These are phyloP conservation scores for Plasmodium berghei DNA, from an alignment of 169 alveolate species.

Conservation along the genomic window DNA sequence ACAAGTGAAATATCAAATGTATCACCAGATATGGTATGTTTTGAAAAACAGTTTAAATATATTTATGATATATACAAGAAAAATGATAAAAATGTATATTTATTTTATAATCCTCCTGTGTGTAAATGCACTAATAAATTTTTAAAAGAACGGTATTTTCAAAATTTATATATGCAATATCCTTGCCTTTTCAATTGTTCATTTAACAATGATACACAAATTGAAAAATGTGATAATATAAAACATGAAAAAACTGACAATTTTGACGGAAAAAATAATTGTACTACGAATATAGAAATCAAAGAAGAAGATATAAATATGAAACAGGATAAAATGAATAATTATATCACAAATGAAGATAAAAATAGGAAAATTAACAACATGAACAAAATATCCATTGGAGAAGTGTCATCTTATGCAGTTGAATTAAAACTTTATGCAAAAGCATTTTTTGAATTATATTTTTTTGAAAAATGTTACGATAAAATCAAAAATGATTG, in stretches of 20 bases:
- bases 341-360: background rate
- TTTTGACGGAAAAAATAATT: background rate
- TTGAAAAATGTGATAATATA: background rate
- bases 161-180: conserved; percentile 15
- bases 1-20: conserved; percentile 55
- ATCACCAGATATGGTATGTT: conserved; percentile 59
- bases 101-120: conserved; percentile 74
- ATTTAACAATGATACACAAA: conserved; percentile 1
- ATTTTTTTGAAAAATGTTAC: conserved; percentile 9
- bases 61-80: conserved; percentile 74
- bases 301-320: background rate
- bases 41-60: conserved; percentile 74
- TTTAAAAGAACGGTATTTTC: conserved; percentile 46
- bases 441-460: conserved; percentile 67
- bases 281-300: background rate
- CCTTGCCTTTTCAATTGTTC: conserved; percentile 72
- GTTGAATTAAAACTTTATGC: conserved; percentile 73
- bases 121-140: conserved; percentile 54
- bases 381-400: background rate
- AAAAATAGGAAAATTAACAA: background rate
- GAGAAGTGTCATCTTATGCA: conserved; percentile 62
- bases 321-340: background rate
- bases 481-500: background rate
- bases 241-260: background rate
- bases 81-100: conserved; percentile 60